Percentiles rank a stretch among this genome's conserved stretches.
Conservation (phyloP, 2,329 filamentous ascomycete species). For the Bertia moriformis region DNA sequence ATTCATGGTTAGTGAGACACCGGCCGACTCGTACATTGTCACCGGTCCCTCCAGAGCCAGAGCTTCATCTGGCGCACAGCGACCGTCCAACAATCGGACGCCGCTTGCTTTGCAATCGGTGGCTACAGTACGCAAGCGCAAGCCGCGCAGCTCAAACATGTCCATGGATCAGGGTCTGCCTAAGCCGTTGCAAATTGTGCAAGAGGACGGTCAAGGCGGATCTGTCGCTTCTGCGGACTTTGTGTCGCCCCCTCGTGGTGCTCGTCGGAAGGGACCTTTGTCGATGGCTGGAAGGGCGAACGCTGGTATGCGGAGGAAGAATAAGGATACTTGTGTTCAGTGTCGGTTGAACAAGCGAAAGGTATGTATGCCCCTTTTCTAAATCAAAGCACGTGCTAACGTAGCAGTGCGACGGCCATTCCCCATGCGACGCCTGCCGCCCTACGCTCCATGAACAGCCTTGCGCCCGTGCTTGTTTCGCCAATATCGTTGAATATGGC, state of each 20-base stretch:
- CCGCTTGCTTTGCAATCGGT: constrained; percentile 15
- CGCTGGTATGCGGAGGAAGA: constrained; percentile 22
- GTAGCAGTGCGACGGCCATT: constrained; percentile 20
- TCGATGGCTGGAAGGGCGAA: constrained; percentile 20
- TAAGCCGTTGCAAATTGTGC: constrained; percentile 22
- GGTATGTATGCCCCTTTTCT: constrained; percentile 10
- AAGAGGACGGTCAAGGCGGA: constrained; percentile 23
- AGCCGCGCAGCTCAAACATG: constrained; percentile 12
- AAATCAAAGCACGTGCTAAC: background rate
- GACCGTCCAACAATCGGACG: constrained; percentile 10
- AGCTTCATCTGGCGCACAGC: constrained; percentile 6
- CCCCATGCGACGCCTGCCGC: constrained; percentile 23
- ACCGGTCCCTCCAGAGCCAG: constrained; percentile 8
- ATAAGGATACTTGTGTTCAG: constrained; percentile 25
- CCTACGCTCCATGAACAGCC: constrained; percentile 22
- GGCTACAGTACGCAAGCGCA: constrained; percentile 17
- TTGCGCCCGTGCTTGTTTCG: constrained; percentile 24
- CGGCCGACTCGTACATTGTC: constrained; percentile 12
- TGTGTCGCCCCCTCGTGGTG: constrained; percentile 22
- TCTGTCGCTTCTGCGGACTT: constrained; percentile 22
- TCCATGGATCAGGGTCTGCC: constrained; percentile 12
- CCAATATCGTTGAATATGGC: constrained; percentile 24
- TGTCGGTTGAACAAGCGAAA: constrained; percentile 25
- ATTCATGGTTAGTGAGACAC: constrained; percentile 18
- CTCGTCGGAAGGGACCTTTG: constrained; percentile 23